Evolutionary conservation across 352 stramenopile species (phyloP).

Genomic region (Globisporangium okanoganense): DNA sequence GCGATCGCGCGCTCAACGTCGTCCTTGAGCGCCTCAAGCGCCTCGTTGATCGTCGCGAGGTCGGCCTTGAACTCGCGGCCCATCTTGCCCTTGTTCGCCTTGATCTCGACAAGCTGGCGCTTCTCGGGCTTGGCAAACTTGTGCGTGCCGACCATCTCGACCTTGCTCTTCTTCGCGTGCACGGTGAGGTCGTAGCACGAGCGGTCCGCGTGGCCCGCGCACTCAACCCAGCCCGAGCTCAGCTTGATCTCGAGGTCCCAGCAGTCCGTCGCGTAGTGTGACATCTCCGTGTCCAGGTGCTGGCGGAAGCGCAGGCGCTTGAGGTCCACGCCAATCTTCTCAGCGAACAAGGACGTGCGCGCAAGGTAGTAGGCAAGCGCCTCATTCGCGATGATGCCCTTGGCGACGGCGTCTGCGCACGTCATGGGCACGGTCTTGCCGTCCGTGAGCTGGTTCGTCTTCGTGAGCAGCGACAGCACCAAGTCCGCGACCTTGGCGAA

Average conservation of each 20-base stretch:
- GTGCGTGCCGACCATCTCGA: constrained; percentile 86
- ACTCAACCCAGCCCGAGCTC: constrained; percentile 98
- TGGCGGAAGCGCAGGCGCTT: constrained; percentile 96
- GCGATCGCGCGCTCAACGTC: constrained; percentile 85
- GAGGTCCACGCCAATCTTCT: constrained; percentile 93
- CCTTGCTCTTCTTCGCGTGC: constrained; percentile 85
- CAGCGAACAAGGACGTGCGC: constrained; percentile 95
- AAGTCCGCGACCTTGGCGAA: constrained; percentile 90
- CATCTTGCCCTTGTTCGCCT: constrained; percentile 96
- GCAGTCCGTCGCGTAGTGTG: constrained; percentile 99
- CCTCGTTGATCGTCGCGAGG: constrained; percentile 67
- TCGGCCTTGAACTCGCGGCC: constrained; percentile 97
- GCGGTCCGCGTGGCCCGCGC: constrained; percentile 97
- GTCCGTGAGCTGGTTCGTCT: constrained; percentile 95
- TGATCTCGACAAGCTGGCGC: constrained; percentile 92
- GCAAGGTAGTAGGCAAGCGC: constrained; percentile 99
- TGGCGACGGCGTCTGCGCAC: constrained; percentile 87
- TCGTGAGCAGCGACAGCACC: constrained; percentile 90
- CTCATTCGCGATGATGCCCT: constrained; percentile 97
- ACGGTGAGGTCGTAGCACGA: constrained; percentile 97
- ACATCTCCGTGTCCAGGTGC: constrained; percentile 99
- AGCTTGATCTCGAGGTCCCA: constrained; percentile 99
- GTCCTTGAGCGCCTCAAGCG: constrained; percentile 81
- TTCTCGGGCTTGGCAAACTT: constrained; percentile 93
- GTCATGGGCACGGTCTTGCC: constrained; percentile 95